A percentile compares a stretch with the other conserved stretches of the same genome.
Conservation (phyloP, 2,329 filamentous ascomycete species). For the Purpureocillium lavendulum region DNA sequence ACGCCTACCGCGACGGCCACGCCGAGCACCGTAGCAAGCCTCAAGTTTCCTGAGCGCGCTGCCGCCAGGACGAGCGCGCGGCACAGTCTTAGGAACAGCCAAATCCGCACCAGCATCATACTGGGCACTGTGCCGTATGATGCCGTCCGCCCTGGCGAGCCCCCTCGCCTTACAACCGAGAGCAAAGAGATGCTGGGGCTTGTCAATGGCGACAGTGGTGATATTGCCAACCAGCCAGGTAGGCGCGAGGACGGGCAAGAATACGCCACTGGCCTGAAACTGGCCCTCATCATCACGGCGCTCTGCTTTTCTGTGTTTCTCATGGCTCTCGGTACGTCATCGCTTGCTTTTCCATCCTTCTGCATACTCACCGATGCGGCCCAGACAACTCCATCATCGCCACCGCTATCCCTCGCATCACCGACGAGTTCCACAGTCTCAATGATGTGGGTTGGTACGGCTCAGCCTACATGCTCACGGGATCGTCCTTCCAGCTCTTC, state of each 20-base stretch:
- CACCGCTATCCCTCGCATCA: conserved; percentile 35
- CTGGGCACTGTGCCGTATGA: conserved; percentile 6
- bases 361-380: no score
- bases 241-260: no score
- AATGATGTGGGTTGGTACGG: conserved; percentile 44
- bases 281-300: conserved; percentile 26
- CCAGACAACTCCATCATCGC: conserved; percentile 33
- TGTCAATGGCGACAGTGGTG: no score
- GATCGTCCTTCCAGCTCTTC: conserved; percentile 28
- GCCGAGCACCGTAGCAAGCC: conserved; percentile 10
- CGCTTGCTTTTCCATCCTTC: no score
- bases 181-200: no score
- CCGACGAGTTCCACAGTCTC: conserved; percentile 31
- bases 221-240: no score
- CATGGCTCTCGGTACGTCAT: conserved; percentile 26
- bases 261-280: no score
- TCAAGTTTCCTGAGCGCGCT: conserved; percentile 11
- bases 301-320: conserved; percentile 30
- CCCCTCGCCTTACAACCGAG: conserved; percentile 9
- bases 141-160: conserved; percentile 9
- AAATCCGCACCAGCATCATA: conserved; percentile 1
- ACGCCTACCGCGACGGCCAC: conserved; percentile 13
- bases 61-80: neutral
- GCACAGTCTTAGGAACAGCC: neutral
- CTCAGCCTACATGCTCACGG: conserved; percentile 32